Evolutionary conservation across 2,329 filamentous ascomycete genomes (phyloP), one percentile per base, ranked within the genome.

Genomic region (Penicillium freii): DNA sequence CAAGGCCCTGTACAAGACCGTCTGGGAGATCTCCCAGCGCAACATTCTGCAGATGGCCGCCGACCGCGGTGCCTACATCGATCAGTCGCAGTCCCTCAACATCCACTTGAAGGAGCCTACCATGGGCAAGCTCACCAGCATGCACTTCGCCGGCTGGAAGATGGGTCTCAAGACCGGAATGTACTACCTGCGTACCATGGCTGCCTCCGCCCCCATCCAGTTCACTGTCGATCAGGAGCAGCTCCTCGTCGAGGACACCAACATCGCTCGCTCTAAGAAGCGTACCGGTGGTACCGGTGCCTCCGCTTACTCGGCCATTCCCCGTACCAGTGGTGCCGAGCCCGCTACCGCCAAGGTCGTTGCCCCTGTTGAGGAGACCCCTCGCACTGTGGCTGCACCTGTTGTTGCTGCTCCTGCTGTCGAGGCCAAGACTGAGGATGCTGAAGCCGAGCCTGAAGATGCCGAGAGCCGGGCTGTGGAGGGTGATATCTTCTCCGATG

Each of bases 91-190:
- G 78, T 97, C 93, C 13, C 87, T 99, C 69, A 99, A 99, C 84
- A 97, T 99, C 68, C 94, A 99, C 83, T 92, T 99, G 88, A 96
- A 95, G 78, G 93, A 97, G 72, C 94, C 94, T 42, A 96, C 92
- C 51, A 97, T 99, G 93, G 94, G 94, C 80, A 99, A 99, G 85
- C 96, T 99, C 77, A 99, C 94, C 59, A 94, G 89, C 76, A 99
- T 99, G 94, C 94, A 99, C 82, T 99, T 99, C 73, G 86, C 94
- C 48, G 94, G 94, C 69, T 99, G 94, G 94, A 99, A 97, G 84
- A 87, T 97, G 65, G 94, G 94, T 71, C 86, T 99, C 67, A 99
- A 99, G 89, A 99, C 94, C 36, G 94, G 94, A 81, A 97, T 99
- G 94, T 99, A 99, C 87, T 99, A 99, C 80, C 87, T 99, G 68